Conservation (phyloP, 2,329 filamentous ascomycete species). For the Fusarium napiforme region DNA sequence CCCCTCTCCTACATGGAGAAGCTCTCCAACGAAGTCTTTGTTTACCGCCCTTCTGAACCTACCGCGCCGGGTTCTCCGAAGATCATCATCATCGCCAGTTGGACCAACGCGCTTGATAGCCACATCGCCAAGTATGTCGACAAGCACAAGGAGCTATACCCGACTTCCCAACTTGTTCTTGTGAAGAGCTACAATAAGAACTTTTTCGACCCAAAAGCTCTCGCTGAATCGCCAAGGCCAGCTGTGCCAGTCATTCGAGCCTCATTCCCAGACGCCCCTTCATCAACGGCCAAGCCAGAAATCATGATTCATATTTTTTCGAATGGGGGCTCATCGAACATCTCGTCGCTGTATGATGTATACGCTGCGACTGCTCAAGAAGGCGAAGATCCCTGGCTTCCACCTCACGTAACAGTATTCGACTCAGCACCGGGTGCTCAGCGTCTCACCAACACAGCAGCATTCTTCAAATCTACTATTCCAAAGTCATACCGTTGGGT, state of each 20-base stretch:
- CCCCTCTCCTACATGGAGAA: constrained; percentile 26
- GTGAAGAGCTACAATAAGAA: constrained; percentile 5
- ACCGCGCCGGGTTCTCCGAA: neutral
- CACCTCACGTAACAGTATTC: constrained; percentile 6
- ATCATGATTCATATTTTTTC: constrained; percentile 19
- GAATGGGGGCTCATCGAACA: constrained; percentile 7
- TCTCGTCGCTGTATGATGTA: constrained; percentile 7
- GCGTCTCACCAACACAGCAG: neutral
- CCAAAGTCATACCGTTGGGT: neutral
- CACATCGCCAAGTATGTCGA: constrained; percentile 33
- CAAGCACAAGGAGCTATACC: constrained; percentile 7
- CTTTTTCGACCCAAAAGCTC: neutral
- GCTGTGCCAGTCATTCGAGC: constrained; percentile 1
- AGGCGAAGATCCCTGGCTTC: neutral
- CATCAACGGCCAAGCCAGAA: neutral
- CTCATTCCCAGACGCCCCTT: neutral
- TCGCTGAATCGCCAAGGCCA: neutral
- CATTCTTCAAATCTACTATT: constrained; percentile 8
- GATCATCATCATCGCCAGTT: constrained; percentile 19
- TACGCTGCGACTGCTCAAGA: neutral
- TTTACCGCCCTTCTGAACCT: constrained; percentile 3
- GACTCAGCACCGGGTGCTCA: constrained; percentile 17
- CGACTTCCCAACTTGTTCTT: neutral
- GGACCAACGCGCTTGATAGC: constrained; percentile 18
- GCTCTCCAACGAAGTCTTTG: constrained; percentile 5